A percentile compares a stretch with the other conserved stretches of the same genome.
Evolutionary conservation across 2,329 filamentous ascomycete genomes (phyloP).

Genomic region (Dothidotthia symphoricarpi): DNA sequence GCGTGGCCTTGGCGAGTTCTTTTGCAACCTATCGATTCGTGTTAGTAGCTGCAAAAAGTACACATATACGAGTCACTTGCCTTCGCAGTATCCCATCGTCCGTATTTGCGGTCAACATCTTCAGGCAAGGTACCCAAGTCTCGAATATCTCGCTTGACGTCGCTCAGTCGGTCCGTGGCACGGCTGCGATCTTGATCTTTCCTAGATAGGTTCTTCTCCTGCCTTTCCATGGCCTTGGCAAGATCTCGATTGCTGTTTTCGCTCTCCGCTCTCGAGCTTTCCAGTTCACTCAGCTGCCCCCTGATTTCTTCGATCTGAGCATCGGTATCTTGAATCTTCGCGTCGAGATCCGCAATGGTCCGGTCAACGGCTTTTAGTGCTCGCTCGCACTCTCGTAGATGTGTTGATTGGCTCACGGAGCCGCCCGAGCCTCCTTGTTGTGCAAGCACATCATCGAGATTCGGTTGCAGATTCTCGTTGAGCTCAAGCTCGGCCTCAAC

Average conservation of each 20-base stretch:
- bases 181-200: constrained; percentile 84
- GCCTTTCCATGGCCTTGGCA: constrained; percentile 73
- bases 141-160: constrained; percentile 84
- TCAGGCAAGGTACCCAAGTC: constrained; percentile 91
- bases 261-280: constrained; percentile 61
- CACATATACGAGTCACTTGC: constrained; percentile 50
- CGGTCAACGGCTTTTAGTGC: constrained; percentile 78
- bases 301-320: constrained; percentile 63
- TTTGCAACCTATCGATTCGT: constrained; percentile 35
- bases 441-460: constrained; percentile 71
- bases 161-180: constrained; percentile 71
- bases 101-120: constrained; percentile 89
- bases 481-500: constrained; percentile 81
- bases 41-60: constrained; percentile 10
- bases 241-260: constrained; percentile 74
- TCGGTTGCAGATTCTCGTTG: constrained; percentile 82
- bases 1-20: constrained; percentile 84
- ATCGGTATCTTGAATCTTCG: constrained; percentile 73
- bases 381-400: constrained; percentile 73
- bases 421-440: constrained; percentile 51
- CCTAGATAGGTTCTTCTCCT: constrained; percentile 89
- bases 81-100: constrained; percentile 73
- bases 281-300: constrained; percentile 56
- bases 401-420: constrained; percentile 53
- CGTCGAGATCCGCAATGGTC: constrained; percentile 63